phyloP scores from a whole-genome alignment of 2,329 filamentous ascomycete genomes.

The Aspergillus neoniger region DNA sequence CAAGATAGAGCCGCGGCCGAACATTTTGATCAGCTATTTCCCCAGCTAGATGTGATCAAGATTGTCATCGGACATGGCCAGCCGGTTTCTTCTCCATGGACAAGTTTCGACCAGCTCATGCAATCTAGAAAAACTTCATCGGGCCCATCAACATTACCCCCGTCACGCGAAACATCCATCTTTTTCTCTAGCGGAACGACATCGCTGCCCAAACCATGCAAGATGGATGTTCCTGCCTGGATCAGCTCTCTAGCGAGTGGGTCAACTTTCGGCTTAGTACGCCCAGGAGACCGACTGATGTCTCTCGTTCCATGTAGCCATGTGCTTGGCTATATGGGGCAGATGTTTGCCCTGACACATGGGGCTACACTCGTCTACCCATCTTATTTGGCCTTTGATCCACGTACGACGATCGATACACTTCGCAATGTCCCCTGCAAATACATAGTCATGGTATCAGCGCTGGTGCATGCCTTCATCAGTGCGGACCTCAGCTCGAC shows the following conservation, averaged over 20 bases:
- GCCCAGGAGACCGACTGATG: not conserved
- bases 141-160: not conserved
- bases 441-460: not conserved
- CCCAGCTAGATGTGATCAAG: not conserved
- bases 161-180: not conserved
- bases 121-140: not conserved
- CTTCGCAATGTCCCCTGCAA: not conserved
- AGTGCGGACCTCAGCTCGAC: not conserved
- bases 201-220: not conserved
- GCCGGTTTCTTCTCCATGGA: not conserved
- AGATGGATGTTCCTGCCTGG: not conserved
- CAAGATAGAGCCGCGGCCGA: not conserved
- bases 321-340: not conserved
- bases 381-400: not conserved
- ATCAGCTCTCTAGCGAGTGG: not conserved
- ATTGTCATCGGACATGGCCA: not conserved
- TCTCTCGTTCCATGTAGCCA: not conserved
- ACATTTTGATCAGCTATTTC: not conserved
- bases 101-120: not conserved
- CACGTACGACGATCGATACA: not conserved
- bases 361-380: not conserved
- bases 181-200: slow-evolving; percentile 2
- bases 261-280: not conserved
- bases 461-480: slow-evolving; percentile 2
- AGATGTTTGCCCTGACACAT: not conserved